Evolutionary conservation across 257 asterid genomes (phyloP).

Genomic region (Solanum peruvianum): DNA sequence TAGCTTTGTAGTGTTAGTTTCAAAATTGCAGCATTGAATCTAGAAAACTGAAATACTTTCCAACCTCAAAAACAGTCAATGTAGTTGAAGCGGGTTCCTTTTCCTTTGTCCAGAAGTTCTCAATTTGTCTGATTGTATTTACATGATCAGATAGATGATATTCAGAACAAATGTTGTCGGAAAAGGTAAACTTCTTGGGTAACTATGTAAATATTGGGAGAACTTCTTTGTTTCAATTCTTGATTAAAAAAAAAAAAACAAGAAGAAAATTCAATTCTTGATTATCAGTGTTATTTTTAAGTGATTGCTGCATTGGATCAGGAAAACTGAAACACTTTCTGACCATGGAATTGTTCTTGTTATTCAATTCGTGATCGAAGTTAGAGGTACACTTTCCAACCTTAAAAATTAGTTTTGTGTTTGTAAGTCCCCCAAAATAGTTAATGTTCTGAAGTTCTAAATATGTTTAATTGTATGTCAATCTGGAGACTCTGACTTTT

Average conservation of each 20-base stretch:
- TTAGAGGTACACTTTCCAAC: too few relatives aligned
- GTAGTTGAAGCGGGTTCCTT: too few relatives aligned
- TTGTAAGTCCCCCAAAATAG: background rate
- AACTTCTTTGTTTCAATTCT: background rate
- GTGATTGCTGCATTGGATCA: background rate
- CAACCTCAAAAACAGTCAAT: too few relatives aligned
- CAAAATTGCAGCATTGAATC: too few relatives aligned
- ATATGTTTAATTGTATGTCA: background rate
- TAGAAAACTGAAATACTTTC: too few relatives aligned
- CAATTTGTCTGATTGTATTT: too few relatives aligned
- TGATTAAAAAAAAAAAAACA: background rate
- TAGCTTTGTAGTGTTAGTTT: too few relatives aligned
- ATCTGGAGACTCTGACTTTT: background rate
- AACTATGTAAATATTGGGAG: background rate
- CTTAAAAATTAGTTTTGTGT: background rate
- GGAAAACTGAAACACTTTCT: background rate
- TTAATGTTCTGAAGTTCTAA: background rate
- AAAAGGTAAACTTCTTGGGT: background rate
- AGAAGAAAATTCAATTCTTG: background rate
- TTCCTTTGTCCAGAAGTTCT: too few relatives aligned
- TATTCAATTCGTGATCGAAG: too few relatives aligned
- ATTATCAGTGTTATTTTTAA: too few relatives aligned
- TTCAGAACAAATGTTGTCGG: background rate
- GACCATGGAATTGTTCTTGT: background rate
- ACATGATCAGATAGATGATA: background rate